phyloP scores from a whole-genome alignment of 257 asterid genomes.

The Nicotiana paniculata region DNA sequence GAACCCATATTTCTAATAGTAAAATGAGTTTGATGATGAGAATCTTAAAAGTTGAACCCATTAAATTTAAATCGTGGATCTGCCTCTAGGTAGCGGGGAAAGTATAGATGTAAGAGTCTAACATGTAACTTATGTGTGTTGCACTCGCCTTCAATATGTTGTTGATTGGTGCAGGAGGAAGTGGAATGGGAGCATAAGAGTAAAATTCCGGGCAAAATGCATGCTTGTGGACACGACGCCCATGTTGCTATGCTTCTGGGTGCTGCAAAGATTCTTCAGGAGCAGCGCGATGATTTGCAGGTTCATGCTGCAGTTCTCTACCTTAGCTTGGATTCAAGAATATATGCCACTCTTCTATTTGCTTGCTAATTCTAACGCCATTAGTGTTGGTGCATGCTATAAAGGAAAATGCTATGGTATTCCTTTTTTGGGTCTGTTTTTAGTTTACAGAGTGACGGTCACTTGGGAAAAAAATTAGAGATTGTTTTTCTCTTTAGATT shows the following conservation, averaged over 20 bases:
- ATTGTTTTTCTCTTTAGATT: neutral
- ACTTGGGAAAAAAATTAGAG: neutral
- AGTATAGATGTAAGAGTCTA: neutral
- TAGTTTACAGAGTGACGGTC: neutral
- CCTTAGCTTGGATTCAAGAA: neutral
- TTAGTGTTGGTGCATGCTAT: neutral
- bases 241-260: constrained; percentile 78
- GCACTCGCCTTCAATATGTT: neutral
- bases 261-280: constrained; percentile 63
- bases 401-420: neutral
- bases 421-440: neutral
- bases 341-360: neutral
- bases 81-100: too few species aligned
- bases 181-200: constrained; percentile 78
- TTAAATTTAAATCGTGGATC: too few species aligned
- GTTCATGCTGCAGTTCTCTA: constrained; percentile 21
- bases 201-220: constrained; percentile 65
- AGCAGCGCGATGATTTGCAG: constrained; percentile 32
- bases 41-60: too few species aligned
- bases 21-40: too few species aligned
- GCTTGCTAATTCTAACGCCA: neutral
- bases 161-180: constrained; percentile 37
- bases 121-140: neutral
- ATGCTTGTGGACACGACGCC: constrained; percentile 77
- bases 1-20: too few species aligned